Evolutionary conservation across 805 yeast genomes (phyloP), one percentile per base, ranked within the genome.

Genomic region (Pichia manshurica): DNA sequence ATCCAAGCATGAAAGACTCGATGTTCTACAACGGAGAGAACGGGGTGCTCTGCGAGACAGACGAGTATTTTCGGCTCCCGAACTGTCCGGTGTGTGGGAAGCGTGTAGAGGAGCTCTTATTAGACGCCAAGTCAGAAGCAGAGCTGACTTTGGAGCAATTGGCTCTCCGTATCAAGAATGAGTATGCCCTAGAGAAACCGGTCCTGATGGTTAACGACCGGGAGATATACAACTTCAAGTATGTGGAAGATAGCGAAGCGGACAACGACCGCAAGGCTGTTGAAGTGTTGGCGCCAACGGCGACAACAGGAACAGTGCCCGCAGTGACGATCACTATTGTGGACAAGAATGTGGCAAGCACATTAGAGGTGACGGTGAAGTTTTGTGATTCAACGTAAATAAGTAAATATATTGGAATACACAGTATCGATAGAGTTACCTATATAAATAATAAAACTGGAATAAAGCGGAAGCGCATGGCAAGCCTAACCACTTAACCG

Each of bases 11-110:
- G 55, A 77, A 79, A 50, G 90, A 88, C 66, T 85, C 85, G 61
- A 82, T 87, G 86, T 85, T 84, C 79, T 87, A 87, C 59, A 79
- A 89, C 22, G 98, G 98, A 0, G 82, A 83, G 46, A 81, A 79
- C 45, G 86, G 91, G 1, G 79, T 84, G 4, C 87, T 83, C 64
- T 80, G 87, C 1, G 85, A 83, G 53, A 78, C 85, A 19, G 88
- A 84, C 61, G 69, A 77, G 20, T 82, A 83, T 56, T 75, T 81
- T 38, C 74, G 75, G 52, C 71, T 78, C 44, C 69, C 70, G 0
- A 77, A 77, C 49, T 91, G 98, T 61, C 74, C 84, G 0, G 91
- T 88, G 0, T 91, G 98, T 65, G 90, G 93, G 0, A 15, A 41
- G 17, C 34, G 49, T 33, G 56, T 60, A 10, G 47, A 50, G 23